A percentile compares a stretch with the other conserved stretches of the same genome.
phyloP scores from a whole-genome alignment of 192 early-diverging fungal species.

The Rhizophlyctis rosea region DNA sequence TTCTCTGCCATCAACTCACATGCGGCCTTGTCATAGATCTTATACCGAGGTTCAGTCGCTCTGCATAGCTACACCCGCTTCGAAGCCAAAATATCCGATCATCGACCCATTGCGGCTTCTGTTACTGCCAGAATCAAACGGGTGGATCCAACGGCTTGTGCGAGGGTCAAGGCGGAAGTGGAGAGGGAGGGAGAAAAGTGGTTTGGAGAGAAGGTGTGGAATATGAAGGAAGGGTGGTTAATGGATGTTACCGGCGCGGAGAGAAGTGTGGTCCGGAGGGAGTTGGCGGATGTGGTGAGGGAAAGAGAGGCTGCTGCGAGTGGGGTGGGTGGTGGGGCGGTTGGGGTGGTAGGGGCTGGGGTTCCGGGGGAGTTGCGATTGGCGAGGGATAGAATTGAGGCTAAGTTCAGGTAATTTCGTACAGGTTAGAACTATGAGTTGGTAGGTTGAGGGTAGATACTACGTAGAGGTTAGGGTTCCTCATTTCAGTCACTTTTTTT shows the following conservation, averaged over 20 bases:
- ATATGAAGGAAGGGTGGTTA: slow-evolving; percentile 20
- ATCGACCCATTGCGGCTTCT: slow-evolving; percentile 74
- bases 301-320: background rate
- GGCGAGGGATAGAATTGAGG: background rate
- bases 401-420: too few relatives aligned
- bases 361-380: background rate
- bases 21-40: slow-evolving; percentile 28
- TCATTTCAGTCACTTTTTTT: too few relatives aligned
- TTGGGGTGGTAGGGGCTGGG: background rate
- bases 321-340: background rate
- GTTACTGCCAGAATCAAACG: slow-evolving; percentile 62
- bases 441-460: too few relatives aligned
- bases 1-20: slow-evolving; percentile 27
- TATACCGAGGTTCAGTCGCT: slow-evolving; percentile 33
- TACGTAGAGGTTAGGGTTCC: too few relatives aligned
- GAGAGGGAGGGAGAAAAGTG: slow-evolving; percentile 1
- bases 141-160: slow-evolving; percentile 11
- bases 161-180: slow-evolving; percentile 11
- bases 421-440: too few relatives aligned
- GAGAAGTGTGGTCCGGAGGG: too few relatives aligned
- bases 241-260: slow-evolving; percentile 1
- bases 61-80: slow-evolving; percentile 60
- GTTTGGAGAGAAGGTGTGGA: slow-evolving; percentile 3
- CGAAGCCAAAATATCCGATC: slow-evolving; percentile 76
- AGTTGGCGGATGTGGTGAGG: too few relatives aligned